Base-by-base conservation (phyloP, 1,284 basidiomycete species). In the Lentinula novae-zelandiae region DNA sequence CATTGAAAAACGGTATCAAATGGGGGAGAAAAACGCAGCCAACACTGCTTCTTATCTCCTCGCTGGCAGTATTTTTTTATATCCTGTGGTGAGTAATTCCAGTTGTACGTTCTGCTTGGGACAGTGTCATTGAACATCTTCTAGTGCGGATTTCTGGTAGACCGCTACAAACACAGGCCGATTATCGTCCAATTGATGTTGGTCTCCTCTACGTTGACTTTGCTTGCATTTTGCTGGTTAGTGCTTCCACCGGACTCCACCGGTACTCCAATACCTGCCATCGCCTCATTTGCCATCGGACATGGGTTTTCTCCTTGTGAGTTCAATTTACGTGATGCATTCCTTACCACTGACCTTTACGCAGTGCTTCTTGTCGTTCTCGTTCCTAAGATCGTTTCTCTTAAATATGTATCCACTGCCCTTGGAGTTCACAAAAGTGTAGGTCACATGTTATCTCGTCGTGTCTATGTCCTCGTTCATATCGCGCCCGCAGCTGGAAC, bases 351-450 rank as follows among this genome's bases (percentile, higher is more conserved):
- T 27, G 27, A 27, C 33, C 0, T 48, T 27, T 38, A 12, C 42
- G 36, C 68, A 85, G 88, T 92, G 27, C 75, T 93, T 13, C 77
- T 92, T 13, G 90, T 90, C 10, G 79, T 92, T 20, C 77, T 93
- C 51, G 89, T 92, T 0, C 89, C 90, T 2, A 82, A 82, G 54
- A 82, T 93, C 52, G 87, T 93, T 0, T 82, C 85, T 1, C 67
- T 80, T 15, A 87, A 86, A 67, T 90, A 89, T 69, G 83, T 93
- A 42, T 88, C 89, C 2, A 91, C 90, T 1, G 90, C 89, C 1
- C 77, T 93, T 0, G 90, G 90, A 1, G 84, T 87, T 9, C 90
- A 93, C 68, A 93, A 93, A 72, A 85, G 85, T 67, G 88, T 90
- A 72, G 64, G 86, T 76, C 46, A 31, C 42, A 8, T 33, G 40